Base-by-base conservation (phyloP, 1,284 basidiomycete species). In the Vanrija sp. region DNA sequence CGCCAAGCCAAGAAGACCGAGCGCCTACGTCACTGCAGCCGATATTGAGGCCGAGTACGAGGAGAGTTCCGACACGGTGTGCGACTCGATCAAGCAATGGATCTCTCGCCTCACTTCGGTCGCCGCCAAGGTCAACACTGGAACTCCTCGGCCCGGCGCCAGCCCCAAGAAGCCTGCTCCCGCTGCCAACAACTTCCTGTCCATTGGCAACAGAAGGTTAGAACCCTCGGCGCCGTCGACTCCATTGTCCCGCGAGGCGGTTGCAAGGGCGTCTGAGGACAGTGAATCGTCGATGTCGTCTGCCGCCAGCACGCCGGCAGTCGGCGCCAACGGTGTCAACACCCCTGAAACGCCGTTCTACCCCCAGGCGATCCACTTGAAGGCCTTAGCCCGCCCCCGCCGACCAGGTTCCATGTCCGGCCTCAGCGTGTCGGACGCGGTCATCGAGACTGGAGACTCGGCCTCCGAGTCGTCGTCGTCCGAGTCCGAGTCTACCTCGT, bases 401-500 rank as follows among this genome's bases (percentile, higher is more conserved):
- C 62, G 65, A 20, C 57, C 69, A 0, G 67, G 67, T 0, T 71
- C 69, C 16, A 49, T 62, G 22, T 71, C 70, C 10, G 66, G 67
- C 2, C 53, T 70, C 4, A 72, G 70, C 54, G 68, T 67, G 15
- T 71, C 68, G 16, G 70, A 72, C 47, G 70, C 70, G 0, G 56
- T 68, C 22, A 71, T 72, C 39, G 70, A 72, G 55, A 72, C 70
- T 2, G 65, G 57, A 3, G 59, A 61, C 48, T 67, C 65, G 15
- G 63, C 49, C 12, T 68, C 63, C 3, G 65, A 66, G n/a, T 62
- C 63, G 9, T 49, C 56, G 9, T 39, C 31, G 8, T 57, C 54
- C 18, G 58, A 35, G 19, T 49, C 49, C 24, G 47, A 49, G 27
- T 52, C 45, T n/a, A 51, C 24, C 49, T 50, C 18, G 63, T 62